phyloP scores from a whole-genome alignment of 345 rosid genomes.

The Pelargonium nanum region DNA sequence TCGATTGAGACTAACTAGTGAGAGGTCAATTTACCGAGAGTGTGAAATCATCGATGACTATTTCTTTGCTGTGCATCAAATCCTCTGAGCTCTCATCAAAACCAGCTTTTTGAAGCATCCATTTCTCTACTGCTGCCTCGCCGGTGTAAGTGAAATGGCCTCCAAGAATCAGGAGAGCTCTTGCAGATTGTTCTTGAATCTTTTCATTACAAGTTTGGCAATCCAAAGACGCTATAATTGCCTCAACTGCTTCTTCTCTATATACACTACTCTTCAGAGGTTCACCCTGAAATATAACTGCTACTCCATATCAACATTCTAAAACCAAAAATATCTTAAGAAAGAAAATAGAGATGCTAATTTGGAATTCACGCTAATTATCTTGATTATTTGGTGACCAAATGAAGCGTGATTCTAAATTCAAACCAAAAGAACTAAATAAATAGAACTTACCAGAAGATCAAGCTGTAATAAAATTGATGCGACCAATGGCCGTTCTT shows the following conservation, averaged over 20 bases:
- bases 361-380: background rate
- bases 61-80: conserved; percentile 12
- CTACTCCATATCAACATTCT: conserved; percentile 12
- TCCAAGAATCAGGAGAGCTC: conserved; percentile 45
- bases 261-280: conserved; percentile 34
- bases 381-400: background rate
- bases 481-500: conserved; percentile 47
- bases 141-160: conserved; percentile 26
- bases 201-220: conserved; percentile 18
- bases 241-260: conserved; percentile 58
- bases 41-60: background rate
- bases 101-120: conserved; percentile 36
- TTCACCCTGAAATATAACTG: conserved; percentile 46
- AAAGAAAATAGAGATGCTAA: background rate
- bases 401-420: too few relatives aligned
- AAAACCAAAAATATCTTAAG: background rate
- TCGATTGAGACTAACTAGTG: background rate
- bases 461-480: conserved; percentile 49
- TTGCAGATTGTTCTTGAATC: conserved; percentile 47
- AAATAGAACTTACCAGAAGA: conserved; percentile 35
- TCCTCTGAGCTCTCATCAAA: conserved; percentile 14
- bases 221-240: conserved; percentile 29
- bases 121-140: conserved; percentile 25
- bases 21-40: conserved; percentile 24
- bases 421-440: too few relatives aligned